Conservation (phyloP, 805 yeast species). For the Saccharomycopsis synnaedendra region DNA sequence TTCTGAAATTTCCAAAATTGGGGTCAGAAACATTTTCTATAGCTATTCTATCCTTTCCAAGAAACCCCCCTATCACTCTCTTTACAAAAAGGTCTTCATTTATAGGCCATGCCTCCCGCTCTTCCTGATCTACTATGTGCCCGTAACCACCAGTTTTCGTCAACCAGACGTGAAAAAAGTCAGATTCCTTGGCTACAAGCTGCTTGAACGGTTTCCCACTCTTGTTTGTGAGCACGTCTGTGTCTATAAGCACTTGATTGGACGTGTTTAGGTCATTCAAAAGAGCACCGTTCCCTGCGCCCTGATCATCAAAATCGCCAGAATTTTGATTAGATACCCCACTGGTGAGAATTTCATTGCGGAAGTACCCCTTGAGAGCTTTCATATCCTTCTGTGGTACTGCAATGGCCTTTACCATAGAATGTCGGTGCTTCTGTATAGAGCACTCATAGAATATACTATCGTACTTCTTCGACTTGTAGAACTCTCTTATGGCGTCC, state of each 20-base stretch:
- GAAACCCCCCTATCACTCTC: constrained; percentile 34
- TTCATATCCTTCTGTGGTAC: constrained; percentile 24
- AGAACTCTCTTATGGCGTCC: constrained; percentile 30
- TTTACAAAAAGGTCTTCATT: constrained; percentile 34
- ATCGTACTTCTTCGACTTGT: constrained; percentile 24
- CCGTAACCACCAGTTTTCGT: constrained; percentile 36
- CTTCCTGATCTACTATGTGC: constrained; percentile 32
- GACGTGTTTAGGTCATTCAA: constrained; percentile 30
- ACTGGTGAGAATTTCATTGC: constrained; percentile 24
- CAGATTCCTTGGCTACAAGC: constrained; percentile 34
- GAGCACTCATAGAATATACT: constrained; percentile 34
- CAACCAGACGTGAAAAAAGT: constrained; percentile 42
- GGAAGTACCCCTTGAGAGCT: constrained; percentile 30
- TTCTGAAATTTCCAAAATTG: constrained; percentile 2
- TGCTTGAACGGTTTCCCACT: constrained; percentile 23
- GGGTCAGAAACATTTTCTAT: constrained; percentile 20
- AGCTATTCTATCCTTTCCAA: constrained; percentile 26
- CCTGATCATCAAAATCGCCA: not conserved
- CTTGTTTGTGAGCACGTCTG: constrained; percentile 20
- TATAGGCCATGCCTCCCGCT: constrained; percentile 29
- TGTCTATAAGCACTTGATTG: constrained; percentile 27
- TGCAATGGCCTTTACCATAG: constrained; percentile 33
- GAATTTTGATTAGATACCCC: not conserved
- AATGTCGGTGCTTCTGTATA: constrained; percentile 26
- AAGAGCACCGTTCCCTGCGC: constrained; percentile 19